Base-by-base conservation (phyloP, 2,329 filamentous ascomycete genomes). In the Pseudocercospora crystallina region DNA sequence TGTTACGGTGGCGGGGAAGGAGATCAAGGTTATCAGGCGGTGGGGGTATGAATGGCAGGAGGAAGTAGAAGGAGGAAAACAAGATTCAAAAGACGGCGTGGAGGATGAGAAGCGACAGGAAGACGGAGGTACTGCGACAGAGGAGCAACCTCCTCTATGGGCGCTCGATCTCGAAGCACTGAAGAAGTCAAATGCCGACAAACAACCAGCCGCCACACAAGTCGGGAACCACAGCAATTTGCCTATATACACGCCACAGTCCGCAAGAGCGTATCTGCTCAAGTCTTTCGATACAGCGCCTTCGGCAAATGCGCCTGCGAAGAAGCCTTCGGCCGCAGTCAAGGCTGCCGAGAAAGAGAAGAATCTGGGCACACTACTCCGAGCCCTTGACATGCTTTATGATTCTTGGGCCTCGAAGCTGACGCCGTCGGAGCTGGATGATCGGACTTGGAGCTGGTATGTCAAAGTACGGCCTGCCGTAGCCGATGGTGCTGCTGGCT, bases 371-470 rank as follows among this genome's bases (percentile, higher is more conserved):
- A 71, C 85, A 49, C 69, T 95, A 2, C 74, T 95, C 0, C 85
- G 82, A 3, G 84, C 87, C 0, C 73, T 95, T 49, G 80, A 90
- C 54, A 66, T 89, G 14, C 67, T 95, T 1, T 90, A 83, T 61
- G 76, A 79, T 40, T 92, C 88, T 54, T 95, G 90, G 90, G 77
- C 79, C 1, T 71, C 74, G n/a, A 77, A 82, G 29, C 67, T 95
- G 31, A 76, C 71, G 20, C 71, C 73, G 3, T 75, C 80, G 12
- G 88, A 95, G 61, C 73, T 95, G 45, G 88, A 95, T 65, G 78
- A 79, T 54, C 80, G 84, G 52, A 87, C 89, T 13, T 95, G 89
- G 88, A 74, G 74, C 9, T 95, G 90, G 90, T 95, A 95, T 69
- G 76, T 86, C 1, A 78, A 80, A 15, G 82, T 91, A 14, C 76